phyloP scores from a whole-genome alignment of 352 stramenopile genomes.

The Elongisporangium undulatum region DNA sequence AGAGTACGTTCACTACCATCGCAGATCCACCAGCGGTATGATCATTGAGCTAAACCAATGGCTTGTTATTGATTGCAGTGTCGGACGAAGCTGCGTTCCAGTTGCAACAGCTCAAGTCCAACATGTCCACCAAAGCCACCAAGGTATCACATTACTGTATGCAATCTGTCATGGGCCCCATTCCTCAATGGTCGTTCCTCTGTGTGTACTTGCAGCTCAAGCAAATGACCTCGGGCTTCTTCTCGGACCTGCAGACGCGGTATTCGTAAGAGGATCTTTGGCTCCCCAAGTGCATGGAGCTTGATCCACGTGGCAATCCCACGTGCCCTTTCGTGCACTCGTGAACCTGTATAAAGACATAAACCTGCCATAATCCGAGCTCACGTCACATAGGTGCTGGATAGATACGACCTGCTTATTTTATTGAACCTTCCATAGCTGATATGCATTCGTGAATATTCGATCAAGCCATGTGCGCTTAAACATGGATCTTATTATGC shows the following conservation, averaged over 20 bases:
- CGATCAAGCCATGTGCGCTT: constrained; percentile 2
- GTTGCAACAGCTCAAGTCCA: constrained; percentile 83
- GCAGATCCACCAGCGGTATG: too few relatives aligned
- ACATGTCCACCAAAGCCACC: constrained; percentile 68
- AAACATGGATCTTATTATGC: neutral
- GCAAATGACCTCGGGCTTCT: constrained; percentile 89
- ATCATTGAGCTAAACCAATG: neutral
- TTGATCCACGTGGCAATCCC: neutral
- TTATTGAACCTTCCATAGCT: neutral
- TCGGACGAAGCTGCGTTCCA: constrained; percentile 82
- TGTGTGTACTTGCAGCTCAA: constrained; percentile 54
- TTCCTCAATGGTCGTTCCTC: constrained; percentile 4
- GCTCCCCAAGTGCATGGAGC: neutral
- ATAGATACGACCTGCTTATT: neutral
- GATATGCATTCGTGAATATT: neutral
- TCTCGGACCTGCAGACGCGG: constrained; percentile 78
- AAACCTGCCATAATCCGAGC: neutral
- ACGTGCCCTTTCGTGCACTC: neutral
- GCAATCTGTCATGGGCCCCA: neutral
- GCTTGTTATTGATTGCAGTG: constrained; percentile 18
- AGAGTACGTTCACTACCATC: constrained; percentile 36
- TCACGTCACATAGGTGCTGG: neutral
- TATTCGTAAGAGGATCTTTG: constrained; percentile 43
- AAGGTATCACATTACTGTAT: constrained; percentile 41
- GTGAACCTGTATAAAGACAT: neutral